Base-by-base conservation (phyloP, 345 rosid genomes). In the Eucalyptus paniculata region DNA sequence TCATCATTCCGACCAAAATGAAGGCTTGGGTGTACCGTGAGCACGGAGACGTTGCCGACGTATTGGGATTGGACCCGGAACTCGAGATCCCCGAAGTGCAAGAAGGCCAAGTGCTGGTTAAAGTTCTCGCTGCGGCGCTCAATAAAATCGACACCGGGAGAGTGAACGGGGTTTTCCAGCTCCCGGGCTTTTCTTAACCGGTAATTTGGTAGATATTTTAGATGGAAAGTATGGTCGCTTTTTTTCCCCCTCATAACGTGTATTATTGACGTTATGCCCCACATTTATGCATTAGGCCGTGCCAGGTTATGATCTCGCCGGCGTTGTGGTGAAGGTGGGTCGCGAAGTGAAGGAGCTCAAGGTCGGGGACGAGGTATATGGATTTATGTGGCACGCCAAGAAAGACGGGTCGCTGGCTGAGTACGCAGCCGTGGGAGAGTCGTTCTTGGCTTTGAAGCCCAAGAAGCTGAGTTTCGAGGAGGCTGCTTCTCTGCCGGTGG, bases 251-350 rank as follows among this genome's bases (percentile, higher is more conserved):
- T 19, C 8, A 53, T 19, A 53, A 53, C 58, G 2, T 19, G 58
- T 8, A 53, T 56, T 28, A n/a, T 86, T 54, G 7, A 44, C 50
- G 86, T 32, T 19, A 34, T 30, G 54, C 17, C 32, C 47, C 10
- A 15, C 24, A 11, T 18, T 10, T 87, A 58, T 32, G 49, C 50
- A 50, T 19, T 88, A 97, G 98, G 95, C 97, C 67, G 97, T 96
- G 90, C 99, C 98, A 89, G 98, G 99, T 53, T 97, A 97, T 86
- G 98, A 97, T 90, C 97, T 97, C 67, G 94, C 98, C 12, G 99
- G 99, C 51, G 91, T 96, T 67, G 98, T 97, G 89, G 96, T 96
- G 32, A 96, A 95, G 54, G 94, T 94, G 42, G 97, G 98, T 5
- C 93, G 90, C 89, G 83, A 91, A 88, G 99, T 97, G 88, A 95